A percentile compares a stretch with the other conserved stretches of the same genome.
phyloP scores from a whole-genome alignment of 768 basidiomycete species.

The Auricularia heimuer region DNA sequence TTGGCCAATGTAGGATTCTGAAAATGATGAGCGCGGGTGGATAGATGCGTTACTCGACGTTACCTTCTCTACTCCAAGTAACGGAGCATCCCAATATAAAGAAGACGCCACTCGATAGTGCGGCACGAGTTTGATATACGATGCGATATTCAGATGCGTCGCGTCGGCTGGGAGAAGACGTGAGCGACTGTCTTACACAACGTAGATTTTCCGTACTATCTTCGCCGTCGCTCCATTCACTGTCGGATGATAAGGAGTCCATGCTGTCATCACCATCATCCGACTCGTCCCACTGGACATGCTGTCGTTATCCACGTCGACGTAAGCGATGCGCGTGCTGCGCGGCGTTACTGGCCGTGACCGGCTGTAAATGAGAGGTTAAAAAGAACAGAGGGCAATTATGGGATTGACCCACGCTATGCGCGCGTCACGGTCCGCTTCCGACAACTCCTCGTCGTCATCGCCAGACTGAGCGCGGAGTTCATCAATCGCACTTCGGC shows the following conservation, averaged over 20 bases:
- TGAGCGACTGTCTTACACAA: not conserved
- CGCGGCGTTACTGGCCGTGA: constrained; percentile 38
- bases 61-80: not conserved
- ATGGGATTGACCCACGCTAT: constrained; percentile 42
- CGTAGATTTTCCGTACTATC: constrained; percentile 31
- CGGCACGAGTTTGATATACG: not conserved
- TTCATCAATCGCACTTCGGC: not conserved
- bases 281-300: constrained; percentile 71
- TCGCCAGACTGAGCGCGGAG: constrained; percentile 45
- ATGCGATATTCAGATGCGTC: not conserved
- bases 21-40: not conserved
- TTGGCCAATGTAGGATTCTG: not conserved
- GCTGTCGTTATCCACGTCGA: constrained; percentile 36
- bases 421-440: constrained; percentile 60
- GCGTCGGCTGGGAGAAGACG: not conserved
- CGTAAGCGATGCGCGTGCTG: not conserved
- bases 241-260: constrained; percentile 21
- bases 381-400: not conserved
- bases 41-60: no score
- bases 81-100: constrained; percentile 37
- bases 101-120: constrained; percentile 25
- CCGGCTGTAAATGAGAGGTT: constrained; percentile 25
- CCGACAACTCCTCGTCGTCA: constrained; percentile 49
- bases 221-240: constrained; percentile 36
- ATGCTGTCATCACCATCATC: constrained; percentile 48